Conservation (phyloP, 768 basidiomycete species). For the Rhodotorula diobovata region DNA sequence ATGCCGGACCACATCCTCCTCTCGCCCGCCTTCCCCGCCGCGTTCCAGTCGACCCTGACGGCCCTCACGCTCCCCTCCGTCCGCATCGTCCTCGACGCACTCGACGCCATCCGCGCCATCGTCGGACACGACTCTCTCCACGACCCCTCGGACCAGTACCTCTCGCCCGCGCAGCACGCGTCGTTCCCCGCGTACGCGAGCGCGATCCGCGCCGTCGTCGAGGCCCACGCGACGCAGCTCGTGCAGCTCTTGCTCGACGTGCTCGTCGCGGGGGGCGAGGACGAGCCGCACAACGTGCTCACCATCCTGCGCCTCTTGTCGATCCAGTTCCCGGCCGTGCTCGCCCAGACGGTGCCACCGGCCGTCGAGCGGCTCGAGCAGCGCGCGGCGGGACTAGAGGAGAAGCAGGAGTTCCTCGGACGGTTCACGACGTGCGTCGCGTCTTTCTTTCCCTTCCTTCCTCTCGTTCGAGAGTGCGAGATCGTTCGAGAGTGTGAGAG, state of each 20-base stretch:
- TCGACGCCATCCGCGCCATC: slow-evolving; percentile 73
- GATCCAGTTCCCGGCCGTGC: slow-evolving; percentile 62
- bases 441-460: not conserved
- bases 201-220: slow-evolving; percentile 60
- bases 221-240: slow-evolving; percentile 53
- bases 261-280: slow-evolving; percentile 77
- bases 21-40: slow-evolving; percentile 69
- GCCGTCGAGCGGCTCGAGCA: slow-evolving; percentile 66
- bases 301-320: slow-evolving; percentile 70
- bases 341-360: slow-evolving; percentile 67
- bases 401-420: slow-evolving; percentile 66
- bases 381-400: slow-evolving; percentile 46
- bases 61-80: slow-evolving; percentile 76
- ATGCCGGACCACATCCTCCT: slow-evolving; percentile 73
- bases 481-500: too few species aligned
- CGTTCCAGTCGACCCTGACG: slow-evolving; percentile 69
- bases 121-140: slow-evolving; percentile 67
- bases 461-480: not conserved
- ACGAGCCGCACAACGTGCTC: slow-evolving; percentile 66
- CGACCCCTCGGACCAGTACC: slow-evolving; percentile 12
- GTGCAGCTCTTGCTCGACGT: slow-evolving; percentile 67
- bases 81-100: slow-evolving; percentile 70
- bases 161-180: slow-evolving; percentile 12
- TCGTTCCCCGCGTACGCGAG: slow-evolving; percentile 36
- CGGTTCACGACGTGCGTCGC: slow-evolving; percentile 68